These are phyloP conservation scores for Mycena belliarum DNA, from an alignment of 768 basidiomycete species.

Conservation along the genomic window DNA sequence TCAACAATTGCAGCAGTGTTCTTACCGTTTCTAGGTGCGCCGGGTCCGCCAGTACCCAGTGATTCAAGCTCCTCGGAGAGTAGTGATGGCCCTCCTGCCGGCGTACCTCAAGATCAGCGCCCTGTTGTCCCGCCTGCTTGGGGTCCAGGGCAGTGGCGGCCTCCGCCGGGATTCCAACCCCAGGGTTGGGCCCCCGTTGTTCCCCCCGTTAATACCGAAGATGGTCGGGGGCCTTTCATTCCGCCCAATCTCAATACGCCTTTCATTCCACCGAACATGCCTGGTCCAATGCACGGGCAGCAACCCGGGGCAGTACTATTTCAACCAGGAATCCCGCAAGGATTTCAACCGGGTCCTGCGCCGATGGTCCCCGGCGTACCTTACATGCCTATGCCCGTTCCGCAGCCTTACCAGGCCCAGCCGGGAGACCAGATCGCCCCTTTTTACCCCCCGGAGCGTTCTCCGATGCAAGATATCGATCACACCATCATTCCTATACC, in stretches of 20 bases:
- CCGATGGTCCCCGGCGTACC: conserved; percentile 5
- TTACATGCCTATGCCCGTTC: conserved; percentile 8
- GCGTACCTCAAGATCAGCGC: conserved; percentile 4
- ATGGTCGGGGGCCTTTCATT: conserved; percentile 17
- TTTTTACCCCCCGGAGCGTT: background rate
- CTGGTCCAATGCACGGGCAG: conserved; percentile 14
- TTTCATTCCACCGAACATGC: conserved; percentile 21
- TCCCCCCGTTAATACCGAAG: conserved; percentile 37
- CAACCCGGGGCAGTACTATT: conserved; percentile 15
- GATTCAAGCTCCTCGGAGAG: conserved; percentile 14
- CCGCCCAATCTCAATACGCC: conserved; percentile 21
- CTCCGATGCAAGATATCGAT: conserved; percentile 7
- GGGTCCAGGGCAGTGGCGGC: background rate
- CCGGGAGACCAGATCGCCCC: background rate
- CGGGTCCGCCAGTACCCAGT: background rate
- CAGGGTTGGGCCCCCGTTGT: conserved; percentile 32
- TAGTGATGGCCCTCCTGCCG: background rate
- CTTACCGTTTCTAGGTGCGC: background rate
- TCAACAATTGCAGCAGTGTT: background rate
- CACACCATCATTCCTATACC: background rate
- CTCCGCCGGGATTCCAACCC: conserved; percentile 16
- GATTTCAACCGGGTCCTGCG: background rate
- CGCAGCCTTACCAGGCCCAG: background rate
- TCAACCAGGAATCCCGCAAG: background rate
- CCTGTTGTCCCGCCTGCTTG: conserved; percentile 2